Conservation (phyloP, 306 rosid species). For the Vigna mungo region DNA sequence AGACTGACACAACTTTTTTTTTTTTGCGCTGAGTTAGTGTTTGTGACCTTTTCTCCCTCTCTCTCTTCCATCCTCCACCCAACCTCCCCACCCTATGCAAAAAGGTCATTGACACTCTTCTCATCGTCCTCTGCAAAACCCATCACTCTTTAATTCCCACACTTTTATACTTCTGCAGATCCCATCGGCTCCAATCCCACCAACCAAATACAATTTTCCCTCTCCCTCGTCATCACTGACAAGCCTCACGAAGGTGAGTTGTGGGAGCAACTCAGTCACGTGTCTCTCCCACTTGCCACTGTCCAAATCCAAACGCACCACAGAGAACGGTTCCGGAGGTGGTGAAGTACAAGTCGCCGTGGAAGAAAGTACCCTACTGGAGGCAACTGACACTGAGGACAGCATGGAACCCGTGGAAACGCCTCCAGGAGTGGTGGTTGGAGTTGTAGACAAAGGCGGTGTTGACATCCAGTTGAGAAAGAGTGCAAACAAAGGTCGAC, state of each 20-base stretch:
- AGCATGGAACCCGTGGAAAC: background rate
- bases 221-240: conserved; percentile 5
- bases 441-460: background rate
- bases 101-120: too few species aligned
- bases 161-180: background rate
- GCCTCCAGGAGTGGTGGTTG: background rate
- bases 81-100: too few species aligned
- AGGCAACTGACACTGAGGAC: background rate
- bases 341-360: background rate
- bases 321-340: conserved; percentile 20
- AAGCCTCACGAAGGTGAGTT: conserved; percentile 13
- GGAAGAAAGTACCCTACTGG: background rate
- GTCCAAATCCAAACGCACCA: conserved; percentile 1
- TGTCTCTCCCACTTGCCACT: conserved; percentile 17
- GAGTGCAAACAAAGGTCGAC: too few species aligned
- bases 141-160: background rate
- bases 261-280: background rate
- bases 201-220: background rate
- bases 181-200: conserved; percentile 19
- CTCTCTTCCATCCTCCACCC: too few species aligned
- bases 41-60: too few species aligned
- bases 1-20: too few species aligned
- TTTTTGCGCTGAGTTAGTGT: too few species aligned
- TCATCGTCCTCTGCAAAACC: too few species aligned
- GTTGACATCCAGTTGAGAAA: too few species aligned